Evolutionary conservation across 1,284 basidiomycete genomes (phyloP), one percentile per base, ranked within the genome.

Genomic region (Ceratobasidium papillatum): DNA sequence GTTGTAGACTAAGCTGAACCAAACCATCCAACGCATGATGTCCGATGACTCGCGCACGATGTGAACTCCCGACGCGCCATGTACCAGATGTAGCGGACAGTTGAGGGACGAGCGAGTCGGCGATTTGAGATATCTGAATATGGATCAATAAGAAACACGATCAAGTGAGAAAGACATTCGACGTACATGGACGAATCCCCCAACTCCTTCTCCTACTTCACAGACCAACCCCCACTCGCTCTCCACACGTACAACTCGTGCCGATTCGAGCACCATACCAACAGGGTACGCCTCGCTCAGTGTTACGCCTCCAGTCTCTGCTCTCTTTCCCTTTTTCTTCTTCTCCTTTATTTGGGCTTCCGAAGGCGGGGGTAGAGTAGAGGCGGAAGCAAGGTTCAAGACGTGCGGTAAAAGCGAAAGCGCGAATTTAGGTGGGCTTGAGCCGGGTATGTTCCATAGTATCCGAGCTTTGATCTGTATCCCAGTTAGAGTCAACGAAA

Each of bases 1-100:
- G 86, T 79, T 94, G 93, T 79, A 99, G 84, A 30, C 93, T 94
- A 17, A 99, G 86, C 79, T 96, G 92, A 22, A 99, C 84, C 54
- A 97, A 84, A 17, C 95, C 95, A 80, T 99, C 98, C 69, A 99
- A 87, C 0, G 89, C 86, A 79, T 94, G 93, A 82, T 94, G 91
- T 0, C 96, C 96, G 19, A 92, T 92, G 4, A 99, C 95, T 66
- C 98, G 92, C 3, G 95, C 96, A 73, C 88, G 86, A 81, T 99
- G 97, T 7, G 90, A 82, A 11, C 93, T 90, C 19, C 90, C 91
- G 62, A 89, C 80, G 82, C 91, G 93, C 91, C 92, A 98, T 54
- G 90, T 87, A 22, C 94, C 93, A 5, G 91, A 90, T 19, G 88
- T 84, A 12, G 85, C 78, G 1, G 91, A 90, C 11, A 99, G 84